Base-by-base conservation (phyloP, 2,329 filamentous ascomycete genomes). In the Tricladium varicosporioides region DNA sequence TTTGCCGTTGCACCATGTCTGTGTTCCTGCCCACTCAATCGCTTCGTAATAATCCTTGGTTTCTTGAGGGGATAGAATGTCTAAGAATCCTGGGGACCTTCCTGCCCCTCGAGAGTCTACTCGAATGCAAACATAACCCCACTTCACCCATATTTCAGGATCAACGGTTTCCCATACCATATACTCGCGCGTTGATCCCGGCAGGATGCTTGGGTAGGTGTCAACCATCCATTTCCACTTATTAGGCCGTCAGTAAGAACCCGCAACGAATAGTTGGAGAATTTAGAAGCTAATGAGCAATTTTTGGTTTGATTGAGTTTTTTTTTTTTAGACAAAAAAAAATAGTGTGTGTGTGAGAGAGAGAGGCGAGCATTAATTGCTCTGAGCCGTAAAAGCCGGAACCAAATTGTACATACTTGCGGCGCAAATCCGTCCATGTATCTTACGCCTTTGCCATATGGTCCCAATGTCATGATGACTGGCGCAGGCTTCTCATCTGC, bases 41-140 rank as follows among this genome's bases (percentile, higher is more conserved):
- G 57, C 57, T 51, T 71, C 68, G 46, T 67, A 64, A 0, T 65
- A 63, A 53, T 70, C 68, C 27, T 65, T 52, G 11, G 54, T 67
- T 44, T 69, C 66, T 40, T 63, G 61, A 1, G 51, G 46, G 1
- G 67, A 67, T 57, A 51, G 59, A 13, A 62, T 55, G 2, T 44
- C 53, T 32, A 67, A 54, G 33, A 51, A 40, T 10, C 67, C 67
- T 19, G 67, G 65, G 13, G 52, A 59, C 49, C 67, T 54, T 2
- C 58, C 56, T 8, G 59, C 51, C 2, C 66, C 66, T 14, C 66
- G 55, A 7, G 59, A 22, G 56, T 69, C 65, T 15, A 63, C 53
- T 51, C 66, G 67, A 31, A 70, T 53, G 32, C 69, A 48, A 5
- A 67, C 67, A 51, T 67, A 69, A 13, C 67, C 68, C 7, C 53